Conservation (phyloP, 192 early-diverging fungal genomes). For the Entomortierella beljakovae region DNA sequence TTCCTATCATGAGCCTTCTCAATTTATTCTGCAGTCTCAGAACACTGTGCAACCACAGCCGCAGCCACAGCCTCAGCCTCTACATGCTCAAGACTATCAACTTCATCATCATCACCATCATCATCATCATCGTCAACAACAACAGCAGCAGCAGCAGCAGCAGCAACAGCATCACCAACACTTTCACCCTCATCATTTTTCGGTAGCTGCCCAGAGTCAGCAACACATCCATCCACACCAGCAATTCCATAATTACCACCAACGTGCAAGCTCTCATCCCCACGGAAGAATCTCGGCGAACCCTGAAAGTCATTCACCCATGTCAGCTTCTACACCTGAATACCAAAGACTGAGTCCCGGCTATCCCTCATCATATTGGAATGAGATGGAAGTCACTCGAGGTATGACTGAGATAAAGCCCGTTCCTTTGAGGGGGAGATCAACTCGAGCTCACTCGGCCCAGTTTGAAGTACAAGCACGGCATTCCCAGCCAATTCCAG, state of each 20-base stretch:
- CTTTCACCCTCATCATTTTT: not conserved
- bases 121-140: constrained; percentile 6
- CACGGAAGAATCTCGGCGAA: not conserved
- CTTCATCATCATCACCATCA: constrained; percentile 11
- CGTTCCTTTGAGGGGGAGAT: not conserved
- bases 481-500: not conserved
- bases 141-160: constrained; percentile 10
- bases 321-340: not conserved
- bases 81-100: constrained; percentile 2
- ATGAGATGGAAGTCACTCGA: not conserved
- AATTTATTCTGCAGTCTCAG: constrained; percentile 13
- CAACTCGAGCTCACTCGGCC: not conserved
- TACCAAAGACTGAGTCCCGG: not conserved
- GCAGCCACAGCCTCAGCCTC: not conserved
- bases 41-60: not conserved
- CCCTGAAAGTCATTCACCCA: not conserved
- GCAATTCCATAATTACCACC: not conserved
- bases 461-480: not conserved
- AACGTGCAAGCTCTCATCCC: not conserved
- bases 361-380: not conserved
- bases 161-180: constrained; percentile 11
- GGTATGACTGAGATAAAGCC: not conserved
- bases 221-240: not conserved
- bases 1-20: not conserved
- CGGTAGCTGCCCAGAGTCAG: no score